These are phyloP conservation scores for Sporothrix pallida DNA, from an alignment of 2,329 filamentous ascomycete species.

Conservation along the genomic window DNA sequence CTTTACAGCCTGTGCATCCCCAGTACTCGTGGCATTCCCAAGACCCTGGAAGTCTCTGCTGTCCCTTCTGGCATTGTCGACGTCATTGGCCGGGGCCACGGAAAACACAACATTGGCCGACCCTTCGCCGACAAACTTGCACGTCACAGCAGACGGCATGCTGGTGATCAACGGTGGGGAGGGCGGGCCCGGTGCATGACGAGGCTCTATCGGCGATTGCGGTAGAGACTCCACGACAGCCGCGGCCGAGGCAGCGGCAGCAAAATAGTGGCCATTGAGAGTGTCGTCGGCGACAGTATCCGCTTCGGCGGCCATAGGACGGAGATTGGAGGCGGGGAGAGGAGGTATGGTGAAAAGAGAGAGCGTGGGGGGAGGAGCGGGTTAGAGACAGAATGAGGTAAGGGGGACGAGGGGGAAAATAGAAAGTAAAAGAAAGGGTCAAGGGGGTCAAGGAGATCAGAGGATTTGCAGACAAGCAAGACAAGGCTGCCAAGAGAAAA, in stretches of 20 bases:
- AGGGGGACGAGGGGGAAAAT: neutral
- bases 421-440: neutral
- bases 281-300: conserved; percentile 30
- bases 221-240: conserved; percentile 11
- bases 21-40: neutral
- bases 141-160: conserved; percentile 42
- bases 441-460: neutral
- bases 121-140: conserved; percentile 63
- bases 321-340: neutral
- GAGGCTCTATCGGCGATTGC: neutral
- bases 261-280: conserved; percentile 26
- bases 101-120: conserved; percentile 76
- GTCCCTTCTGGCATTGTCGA: neutral
- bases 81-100: conserved; percentile 16
- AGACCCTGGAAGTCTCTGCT: neutral
- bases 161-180: conserved; percentile 33
- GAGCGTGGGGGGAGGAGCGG: neutral
- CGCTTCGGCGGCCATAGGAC: conserved; percentile 35
- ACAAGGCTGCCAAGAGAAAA: conserved; percentile 32
- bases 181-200: neutral
- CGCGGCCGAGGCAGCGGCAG: conserved; percentile 5
- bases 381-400: neutral
- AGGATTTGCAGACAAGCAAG: conserved; percentile 19
- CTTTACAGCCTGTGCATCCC: neutral
- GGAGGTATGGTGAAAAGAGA: conserved; percentile 4